A percentile compares a stretch with the other conserved stretches of the same genome.
Conservation (phyloP, 441 rosid genomes). For the Dalechampia spathulata region DNA sequence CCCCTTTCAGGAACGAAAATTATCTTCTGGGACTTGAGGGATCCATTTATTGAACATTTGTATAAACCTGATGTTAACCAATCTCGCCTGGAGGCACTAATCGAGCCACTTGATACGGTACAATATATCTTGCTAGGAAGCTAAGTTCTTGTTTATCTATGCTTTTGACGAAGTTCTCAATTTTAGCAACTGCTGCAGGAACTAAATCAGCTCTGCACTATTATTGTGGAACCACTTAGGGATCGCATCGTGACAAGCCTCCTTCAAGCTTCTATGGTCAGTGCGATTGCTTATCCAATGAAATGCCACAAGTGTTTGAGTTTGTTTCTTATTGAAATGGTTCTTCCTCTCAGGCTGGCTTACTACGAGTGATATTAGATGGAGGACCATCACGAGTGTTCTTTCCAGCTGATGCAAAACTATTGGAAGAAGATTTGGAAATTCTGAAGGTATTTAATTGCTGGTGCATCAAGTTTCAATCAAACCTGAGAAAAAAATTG, state of each 20-base stretch:
- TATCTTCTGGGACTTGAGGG: slow-evolving; percentile 89
- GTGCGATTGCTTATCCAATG: slow-evolving; percentile 18
- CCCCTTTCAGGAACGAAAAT: slow-evolving; percentile 78
- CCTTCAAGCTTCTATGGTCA: slow-evolving; percentile 89
- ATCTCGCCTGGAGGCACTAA: slow-evolving; percentile 71
- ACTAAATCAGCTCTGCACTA: slow-evolving; percentile 68
- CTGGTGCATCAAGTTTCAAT: not conserved
- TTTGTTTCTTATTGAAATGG: slow-evolving; percentile 15
- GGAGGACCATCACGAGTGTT: slow-evolving; percentile 82
- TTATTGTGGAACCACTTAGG: slow-evolving; percentile 84
- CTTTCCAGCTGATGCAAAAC: slow-evolving; percentile 60
- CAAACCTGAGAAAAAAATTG: not conserved
- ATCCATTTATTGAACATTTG: slow-evolving; percentile 72
- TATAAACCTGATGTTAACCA: slow-evolving; percentile 77
- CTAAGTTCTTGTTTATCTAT: slow-evolving; percentile 4
- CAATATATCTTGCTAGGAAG: slow-evolving; percentile 15
- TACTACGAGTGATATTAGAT: slow-evolving; percentile 76
- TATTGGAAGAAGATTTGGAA: slow-evolving; percentile 82
- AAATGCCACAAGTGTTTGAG: slow-evolving; percentile 11
- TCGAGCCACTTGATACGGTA: slow-evolving; percentile 83
- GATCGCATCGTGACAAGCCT: slow-evolving; percentile 93
- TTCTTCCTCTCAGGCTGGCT: slow-evolving; percentile 60
- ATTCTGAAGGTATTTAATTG: slow-evolving; percentile 63
- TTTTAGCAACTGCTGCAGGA: slow-evolving; percentile 42
- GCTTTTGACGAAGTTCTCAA: not conserved